Percentiles rank a stretch among this genome's conserved stretches.
Conservation (phyloP, 2,329 filamentous ascomycete genomes). For the Metarhizium rileyi region DNA sequence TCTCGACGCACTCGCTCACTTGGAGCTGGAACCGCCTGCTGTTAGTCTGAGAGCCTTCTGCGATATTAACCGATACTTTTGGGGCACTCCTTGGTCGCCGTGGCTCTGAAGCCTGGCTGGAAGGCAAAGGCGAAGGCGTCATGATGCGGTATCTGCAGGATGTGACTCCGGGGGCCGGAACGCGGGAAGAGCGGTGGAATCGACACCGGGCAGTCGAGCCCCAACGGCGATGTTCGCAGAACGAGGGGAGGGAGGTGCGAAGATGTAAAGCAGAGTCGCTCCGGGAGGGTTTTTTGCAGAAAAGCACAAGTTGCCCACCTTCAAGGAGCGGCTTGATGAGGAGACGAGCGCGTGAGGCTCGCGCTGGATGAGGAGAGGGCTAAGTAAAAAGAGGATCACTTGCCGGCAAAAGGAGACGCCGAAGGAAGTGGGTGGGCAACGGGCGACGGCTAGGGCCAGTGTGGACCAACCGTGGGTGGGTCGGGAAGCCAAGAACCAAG, state of each 20-base stretch:
- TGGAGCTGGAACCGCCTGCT: slow-evolving; percentile 41
- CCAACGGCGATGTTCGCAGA: neutral
- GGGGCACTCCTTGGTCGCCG: slow-evolving; percentile 23
- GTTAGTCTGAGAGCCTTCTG: slow-evolving; percentile 27
- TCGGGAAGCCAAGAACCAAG: neutral
- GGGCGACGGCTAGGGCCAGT: neutral
- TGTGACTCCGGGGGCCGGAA: slow-evolving; percentile 8
- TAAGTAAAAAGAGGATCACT: neutral
- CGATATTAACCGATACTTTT: slow-evolving; percentile 38
- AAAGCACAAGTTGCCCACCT: slow-evolving; percentile 1
- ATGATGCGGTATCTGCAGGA: slow-evolving; percentile 17
- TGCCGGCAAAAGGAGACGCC: slow-evolving; percentile 6
- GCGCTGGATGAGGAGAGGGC: slow-evolving; percentile 7
- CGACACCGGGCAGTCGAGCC: slow-evolving; percentile 4
- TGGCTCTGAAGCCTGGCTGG: slow-evolving; percentile 27
- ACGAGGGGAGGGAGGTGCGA: neutral
- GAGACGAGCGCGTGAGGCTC: slow-evolving; percentile 10
- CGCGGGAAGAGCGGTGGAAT: slow-evolving; percentile 2
- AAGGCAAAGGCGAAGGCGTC: slow-evolving; percentile 25
- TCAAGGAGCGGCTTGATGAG: slow-evolving; percentile 1
- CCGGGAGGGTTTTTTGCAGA: neutral
- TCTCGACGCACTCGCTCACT: slow-evolving; percentile 56
- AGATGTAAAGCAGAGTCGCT: neutral
- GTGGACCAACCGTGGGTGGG: neutral
- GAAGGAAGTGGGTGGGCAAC: slow-evolving; percentile 3